phyloP scores from a whole-genome alignment of 2,329 filamentous ascomycete species.

The Venturia pyrina region DNA sequence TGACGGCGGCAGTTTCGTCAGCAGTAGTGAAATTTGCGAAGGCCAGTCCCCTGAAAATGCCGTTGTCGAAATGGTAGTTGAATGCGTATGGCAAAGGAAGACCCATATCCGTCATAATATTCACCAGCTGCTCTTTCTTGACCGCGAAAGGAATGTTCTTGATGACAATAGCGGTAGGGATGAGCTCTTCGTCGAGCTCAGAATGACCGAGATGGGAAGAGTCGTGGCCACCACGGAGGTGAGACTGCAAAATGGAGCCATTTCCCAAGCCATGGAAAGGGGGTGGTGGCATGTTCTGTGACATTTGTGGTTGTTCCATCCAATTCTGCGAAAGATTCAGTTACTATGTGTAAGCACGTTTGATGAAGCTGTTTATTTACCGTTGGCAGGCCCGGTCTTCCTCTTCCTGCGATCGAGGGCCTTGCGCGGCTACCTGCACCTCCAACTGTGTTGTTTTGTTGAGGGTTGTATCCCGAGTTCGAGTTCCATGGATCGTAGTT shows the following conservation, averaged over 20 bases:
- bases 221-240: constrained; percentile 21
- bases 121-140: constrained; percentile 88
- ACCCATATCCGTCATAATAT: constrained; percentile 88
- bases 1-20: constrained; percentile 86
- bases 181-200: constrained; percentile 71
- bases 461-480: constrained; percentile 45
- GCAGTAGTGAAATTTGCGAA: constrained; percentile 98
- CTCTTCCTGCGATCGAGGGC: constrained; percentile 38
- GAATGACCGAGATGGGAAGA: constrained; percentile 35
- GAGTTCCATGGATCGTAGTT: constrained; percentile 75
- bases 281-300: constrained; percentile 27
- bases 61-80: constrained; percentile 99
- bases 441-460: constrained; percentile 50
- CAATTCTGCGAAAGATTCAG: constrained; percentile 40
- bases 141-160: constrained; percentile 99
- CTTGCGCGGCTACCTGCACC: constrained; percentile 44
- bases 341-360: constrained; percentile 14
- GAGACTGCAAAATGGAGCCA: constrained; percentile 15
- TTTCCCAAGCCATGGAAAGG: constrained; percentile 28
- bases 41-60: constrained; percentile 87
- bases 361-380: constrained; percentile 37
- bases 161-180: constrained; percentile 96
- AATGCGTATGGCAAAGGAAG: constrained; percentile 95
- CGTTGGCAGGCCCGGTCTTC: constrained; percentile 55
- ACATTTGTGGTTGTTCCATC: constrained; percentile 46